Evolutionary conservation across 2,329 filamentous ascomycete genomes (phyloP).

Genomic region (Penicillium carneum): DNA sequence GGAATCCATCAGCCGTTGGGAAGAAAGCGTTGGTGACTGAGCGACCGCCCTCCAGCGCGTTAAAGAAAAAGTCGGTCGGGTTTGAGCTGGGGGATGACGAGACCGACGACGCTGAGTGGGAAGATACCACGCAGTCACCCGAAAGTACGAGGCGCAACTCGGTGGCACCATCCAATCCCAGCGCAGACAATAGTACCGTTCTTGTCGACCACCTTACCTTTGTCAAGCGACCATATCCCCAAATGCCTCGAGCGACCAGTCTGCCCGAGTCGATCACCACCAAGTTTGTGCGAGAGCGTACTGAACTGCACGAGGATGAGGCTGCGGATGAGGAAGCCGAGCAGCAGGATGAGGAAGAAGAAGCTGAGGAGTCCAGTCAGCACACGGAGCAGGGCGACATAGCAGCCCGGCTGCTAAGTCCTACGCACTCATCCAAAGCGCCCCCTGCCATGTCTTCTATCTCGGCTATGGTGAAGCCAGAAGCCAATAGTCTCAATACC

Average conservation of each 20-base stretch:
- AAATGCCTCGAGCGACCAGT: slow-evolving; percentile 49
- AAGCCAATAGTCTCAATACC: slow-evolving; percentile 44
- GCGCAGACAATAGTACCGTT: slow-evolving; percentile 45
- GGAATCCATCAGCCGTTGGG: slow-evolving; percentile 47
- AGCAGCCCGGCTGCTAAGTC: slow-evolving; percentile 48
- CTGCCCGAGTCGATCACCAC: slow-evolving; percentile 49
- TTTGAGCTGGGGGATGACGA: slow-evolving; percentile 56
- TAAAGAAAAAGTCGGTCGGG: slow-evolving; percentile 56
- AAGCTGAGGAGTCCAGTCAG: slow-evolving; percentile 32
- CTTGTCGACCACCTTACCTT: slow-evolving; percentile 52
- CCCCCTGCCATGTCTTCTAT: slow-evolving; percentile 59
- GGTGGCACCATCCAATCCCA: slow-evolving; percentile 47
- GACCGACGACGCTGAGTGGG: slow-evolving; percentile 57
- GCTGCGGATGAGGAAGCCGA: slow-evolving; percentile 31
- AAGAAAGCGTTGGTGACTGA: slow-evolving; percentile 52
- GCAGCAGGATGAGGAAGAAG: slow-evolving; percentile 29
- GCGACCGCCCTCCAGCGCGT: slow-evolving; percentile 45
- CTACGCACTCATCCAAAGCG: slow-evolving; percentile 53
- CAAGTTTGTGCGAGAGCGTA: slow-evolving; percentile 40
- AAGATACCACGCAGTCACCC: slow-evolving; percentile 58
- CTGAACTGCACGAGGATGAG: slow-evolving; percentile 30
- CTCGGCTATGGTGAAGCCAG: slow-evolving; percentile 54
- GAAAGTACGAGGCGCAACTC: slow-evolving; percentile 58
- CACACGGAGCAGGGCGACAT: slow-evolving; percentile 47
- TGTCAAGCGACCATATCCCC: slow-evolving; percentile 51